phyloP scores from a whole-genome alignment of 768 basidiomycete species.

The Mycena olivaceomarginata region DNA sequence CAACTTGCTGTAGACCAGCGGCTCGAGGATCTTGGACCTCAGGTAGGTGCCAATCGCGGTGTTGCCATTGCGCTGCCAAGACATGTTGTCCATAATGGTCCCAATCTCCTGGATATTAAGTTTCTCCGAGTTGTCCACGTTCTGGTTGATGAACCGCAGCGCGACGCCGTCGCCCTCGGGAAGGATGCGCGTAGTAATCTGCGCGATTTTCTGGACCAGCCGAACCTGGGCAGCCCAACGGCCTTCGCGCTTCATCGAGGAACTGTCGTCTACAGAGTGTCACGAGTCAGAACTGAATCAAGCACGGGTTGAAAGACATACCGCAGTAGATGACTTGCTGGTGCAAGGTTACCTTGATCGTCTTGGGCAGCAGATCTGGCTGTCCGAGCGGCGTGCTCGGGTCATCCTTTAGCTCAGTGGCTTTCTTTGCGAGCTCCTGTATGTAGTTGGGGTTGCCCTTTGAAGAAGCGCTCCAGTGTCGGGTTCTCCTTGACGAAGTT shows the following conservation, averaged over 20 bases:
- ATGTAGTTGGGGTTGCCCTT: conserved; percentile 36
- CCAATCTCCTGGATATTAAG: conserved; percentile 29
- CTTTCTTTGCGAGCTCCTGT: conserved; percentile 34
- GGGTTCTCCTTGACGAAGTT: conserved; percentile 22
- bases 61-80: conserved; percentile 33
- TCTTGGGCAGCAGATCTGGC: conserved; percentile 32
- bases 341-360: conserved; percentile 37
- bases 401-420: conserved; percentile 28
- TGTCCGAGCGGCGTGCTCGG: conserved; percentile 35
- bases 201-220: conserved; percentile 31
- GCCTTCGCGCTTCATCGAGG: conserved; percentile 38
- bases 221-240: conserved; percentile 35
- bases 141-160: conserved; percentile 40
- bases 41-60: conserved; percentile 41
- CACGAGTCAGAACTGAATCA: conserved; percentile 23
- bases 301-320: conserved; percentile 13
- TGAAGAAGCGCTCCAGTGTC: conserved; percentile 34
- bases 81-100: conserved; percentile 27
- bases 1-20: conserved; percentile 42
- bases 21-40: conserved; percentile 43
- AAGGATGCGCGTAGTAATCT: conserved; percentile 35
- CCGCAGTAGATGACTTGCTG: conserved; percentile 41
- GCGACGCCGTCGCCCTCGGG: conserved; percentile 40
- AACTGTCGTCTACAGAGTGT: conserved; percentile 33
- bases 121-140: conserved; percentile 35